Percentiles rank a stretch among this genome's conserved stretches.
Evolutionary conservation across 345 rosid genomes (phyloP).

Genomic region (Aegle marmelos): DNA sequence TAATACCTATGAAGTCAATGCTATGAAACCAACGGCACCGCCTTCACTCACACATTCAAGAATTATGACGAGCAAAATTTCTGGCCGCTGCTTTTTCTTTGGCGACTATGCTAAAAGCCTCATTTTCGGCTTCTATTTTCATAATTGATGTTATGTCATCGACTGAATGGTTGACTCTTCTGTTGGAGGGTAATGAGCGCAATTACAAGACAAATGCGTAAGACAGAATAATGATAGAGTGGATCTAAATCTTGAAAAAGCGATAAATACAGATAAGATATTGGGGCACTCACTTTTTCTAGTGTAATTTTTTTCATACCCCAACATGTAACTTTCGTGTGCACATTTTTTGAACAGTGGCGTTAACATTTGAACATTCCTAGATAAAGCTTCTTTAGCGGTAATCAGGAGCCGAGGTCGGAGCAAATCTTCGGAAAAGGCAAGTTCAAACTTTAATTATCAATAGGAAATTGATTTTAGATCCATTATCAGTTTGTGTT

Average conservation of each 20-base stretch:
- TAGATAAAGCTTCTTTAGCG: not conserved
- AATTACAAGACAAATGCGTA: not conserved
- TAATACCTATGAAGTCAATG: not conserved
- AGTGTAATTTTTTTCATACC: not conserved
- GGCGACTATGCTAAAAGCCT: constrained; percentile 4
- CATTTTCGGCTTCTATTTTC: constrained; percentile 8
- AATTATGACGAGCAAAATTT: constrained; percentile 17
- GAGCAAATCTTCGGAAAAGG: no score
- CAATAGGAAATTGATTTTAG: no score
- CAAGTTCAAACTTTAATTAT: no score
- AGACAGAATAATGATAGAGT: not conserved
- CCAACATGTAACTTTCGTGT: not conserved
- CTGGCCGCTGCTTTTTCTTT: constrained; percentile 27
- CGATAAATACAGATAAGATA: not conserved
- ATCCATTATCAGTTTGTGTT: no score
- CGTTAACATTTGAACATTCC: no score
- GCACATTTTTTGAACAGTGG: not conserved
- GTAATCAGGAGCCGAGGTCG: no score
- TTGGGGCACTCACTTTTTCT: not conserved
- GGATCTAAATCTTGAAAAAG: not conserved
- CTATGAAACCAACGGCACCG: constrained; percentile 2
- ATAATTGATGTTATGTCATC: not conserved
- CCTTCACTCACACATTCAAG: constrained; percentile 8
- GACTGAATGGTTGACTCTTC: constrained; percentile 23
- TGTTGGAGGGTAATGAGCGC: constrained; percentile 6